A percentile compares a stretch with the other conserved stretches of the same genome.
Conservation (phyloP, 805 yeast genomes). For the Pichia thaimueangensis region DNA sequence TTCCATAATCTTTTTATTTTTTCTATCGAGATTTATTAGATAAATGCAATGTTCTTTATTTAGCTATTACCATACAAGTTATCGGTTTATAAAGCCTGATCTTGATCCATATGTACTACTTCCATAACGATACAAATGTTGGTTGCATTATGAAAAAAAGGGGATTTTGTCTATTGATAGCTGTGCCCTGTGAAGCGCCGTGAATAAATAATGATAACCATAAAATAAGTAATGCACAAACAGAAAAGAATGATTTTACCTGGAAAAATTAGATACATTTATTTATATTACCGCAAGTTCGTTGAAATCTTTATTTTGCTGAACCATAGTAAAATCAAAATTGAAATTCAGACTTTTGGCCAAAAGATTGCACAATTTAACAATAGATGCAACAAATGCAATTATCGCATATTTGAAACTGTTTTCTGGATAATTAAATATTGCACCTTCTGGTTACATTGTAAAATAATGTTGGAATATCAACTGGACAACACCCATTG, state of each 20-base stretch:
- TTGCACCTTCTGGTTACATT: not conserved
- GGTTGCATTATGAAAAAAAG: too few species aligned
- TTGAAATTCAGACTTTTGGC: not conserved
- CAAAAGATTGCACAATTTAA: conserved; percentile 11
- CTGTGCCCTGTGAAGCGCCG: too few species aligned
- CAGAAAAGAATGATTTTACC: conserved; percentile 2
- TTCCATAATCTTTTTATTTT: conserved; percentile 16
- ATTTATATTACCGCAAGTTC: conserved; percentile 9
- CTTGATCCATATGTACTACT: conserved; percentile 8
- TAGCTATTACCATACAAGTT: not conserved
- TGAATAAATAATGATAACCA: conserved; percentile 1
- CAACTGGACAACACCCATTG: conserved; percentile 8
- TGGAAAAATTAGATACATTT: conserved; percentile 11
- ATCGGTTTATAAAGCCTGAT: conserved; percentile 3
- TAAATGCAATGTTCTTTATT: conserved; percentile 1
- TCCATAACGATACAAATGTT: too few species aligned
- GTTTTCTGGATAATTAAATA: conserved; percentile 12
- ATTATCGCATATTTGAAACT: conserved; percentile 11
- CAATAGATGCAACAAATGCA: conserved; percentile 9
- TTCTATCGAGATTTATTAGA: conserved; percentile 6
- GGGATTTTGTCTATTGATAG: too few species aligned
- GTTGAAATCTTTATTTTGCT: conserved; percentile 6
- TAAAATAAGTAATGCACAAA: conserved; percentile 5
- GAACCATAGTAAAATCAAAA: conserved; percentile 1
- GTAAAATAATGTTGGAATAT: conserved; percentile 9